Evolutionary conservation across 352 stramenopile genomes (phyloP), one percentile per base, ranked within the genome.

Genomic region (Pythium periplocum): DNA sequence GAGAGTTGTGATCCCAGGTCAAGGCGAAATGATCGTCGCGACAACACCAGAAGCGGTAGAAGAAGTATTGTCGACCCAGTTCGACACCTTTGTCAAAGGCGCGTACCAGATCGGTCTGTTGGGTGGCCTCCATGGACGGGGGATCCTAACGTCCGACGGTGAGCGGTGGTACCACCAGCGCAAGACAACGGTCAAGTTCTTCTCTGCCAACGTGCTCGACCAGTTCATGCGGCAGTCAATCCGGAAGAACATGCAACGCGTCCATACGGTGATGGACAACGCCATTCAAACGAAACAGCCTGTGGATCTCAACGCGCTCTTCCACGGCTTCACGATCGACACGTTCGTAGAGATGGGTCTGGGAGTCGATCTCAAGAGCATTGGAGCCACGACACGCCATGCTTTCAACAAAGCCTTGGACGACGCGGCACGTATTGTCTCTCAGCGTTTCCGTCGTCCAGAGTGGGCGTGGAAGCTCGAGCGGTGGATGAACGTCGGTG

Each of bases 261-360:
- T 82, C 26, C 59, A 75, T 32, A 51, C 57, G 26, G 50, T 73
- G 2, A 51, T 82, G 10, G 33, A 57, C 2, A 59, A 66, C 6
- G 58, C 54, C 11, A 55, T 57, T 0, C 35, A 37, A 1, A 43
- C 34, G 6, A 51, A 61, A 33, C 55, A 75, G n/a, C 52, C 58
- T 1, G 47, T 79, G 10, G 62, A 83, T 26, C 43, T 78, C 2
- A 62, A 63, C 48, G 66, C 67, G 46, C 49, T 78, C 49, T 68
- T 83, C 57, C 51, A 70, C 40, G 55, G 64, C 26, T 80, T 79
- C 49, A 74, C 70, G 4, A 65, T 80, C 40, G 66, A 83, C 12
- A 59, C 64, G 9, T 83, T 83, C 45, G 55, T 59, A 7, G 71
- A 83, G 45, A 72, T 83, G 42, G 68, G 66, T 2, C 73, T 86